Percentiles rank a stretch among this genome's conserved stretches.
phyloP scores from a whole-genome alignment of 1,284 basidiomycete species.

The Polyporus tsugae region DNA sequence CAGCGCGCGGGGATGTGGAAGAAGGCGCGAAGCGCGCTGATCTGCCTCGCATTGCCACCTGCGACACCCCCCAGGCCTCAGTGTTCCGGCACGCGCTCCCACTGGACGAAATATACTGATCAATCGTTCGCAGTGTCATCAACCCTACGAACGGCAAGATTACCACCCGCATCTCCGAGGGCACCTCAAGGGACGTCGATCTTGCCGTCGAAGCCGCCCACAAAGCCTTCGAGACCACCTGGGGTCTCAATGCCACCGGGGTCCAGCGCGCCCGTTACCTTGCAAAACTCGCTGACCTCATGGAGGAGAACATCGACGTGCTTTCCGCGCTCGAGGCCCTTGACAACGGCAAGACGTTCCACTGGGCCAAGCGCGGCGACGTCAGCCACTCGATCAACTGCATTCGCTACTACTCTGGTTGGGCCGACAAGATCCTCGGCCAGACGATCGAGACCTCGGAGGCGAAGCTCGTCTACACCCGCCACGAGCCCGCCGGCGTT shows the following conservation, averaged over 20 bases:
- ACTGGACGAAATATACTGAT: not conserved
- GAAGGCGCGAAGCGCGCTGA: no score
- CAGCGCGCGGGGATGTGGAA: no score
- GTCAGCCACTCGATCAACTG: constrained; percentile 70
- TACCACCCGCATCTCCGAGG: constrained; percentile 75
- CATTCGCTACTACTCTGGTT: constrained; percentile 81
- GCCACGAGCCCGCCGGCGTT: constrained; percentile 95
- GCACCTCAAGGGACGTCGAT: constrained; percentile 76
- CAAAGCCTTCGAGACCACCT: constrained; percentile 77
- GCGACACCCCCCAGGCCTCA: no score
- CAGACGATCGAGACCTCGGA: constrained; percentile 82
- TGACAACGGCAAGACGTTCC: constrained; percentile 79
- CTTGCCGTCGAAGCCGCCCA: constrained; percentile 80
- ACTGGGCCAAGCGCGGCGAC: constrained; percentile 78
- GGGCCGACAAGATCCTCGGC: constrained; percentile 90
- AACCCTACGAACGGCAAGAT: constrained; percentile 86
- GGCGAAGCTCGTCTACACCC: constrained; percentile 79
- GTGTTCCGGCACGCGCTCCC: no score
- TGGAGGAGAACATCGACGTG: constrained; percentile 78
- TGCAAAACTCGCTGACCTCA: constrained; percentile 76
- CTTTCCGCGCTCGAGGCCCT: constrained; percentile 83
- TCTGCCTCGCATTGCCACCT: no score
- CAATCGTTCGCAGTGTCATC: constrained; percentile 60
- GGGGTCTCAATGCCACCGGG: constrained; percentile 77
- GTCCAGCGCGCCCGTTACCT: constrained; percentile 69